phyloP scores from a whole-genome alignment of 192 early-diverging fungal species.

The Mortierella alpina region DNA sequence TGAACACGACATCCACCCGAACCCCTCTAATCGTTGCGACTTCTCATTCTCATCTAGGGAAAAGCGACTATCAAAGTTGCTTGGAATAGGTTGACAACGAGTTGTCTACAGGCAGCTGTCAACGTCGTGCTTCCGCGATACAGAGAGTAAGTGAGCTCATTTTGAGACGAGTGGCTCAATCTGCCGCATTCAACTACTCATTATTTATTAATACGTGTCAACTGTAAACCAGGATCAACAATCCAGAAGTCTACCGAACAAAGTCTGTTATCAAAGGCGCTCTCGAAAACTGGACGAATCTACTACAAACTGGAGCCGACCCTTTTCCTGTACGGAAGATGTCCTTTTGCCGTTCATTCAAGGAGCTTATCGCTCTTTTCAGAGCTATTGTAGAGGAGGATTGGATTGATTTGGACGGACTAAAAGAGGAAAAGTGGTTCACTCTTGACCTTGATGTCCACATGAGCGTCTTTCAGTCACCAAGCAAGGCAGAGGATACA shows the following conservation, averaged over 20 bases:
- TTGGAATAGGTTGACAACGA: constrained; percentile 45
- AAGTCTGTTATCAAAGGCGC: constrained; percentile 20
- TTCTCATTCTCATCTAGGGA: constrained; percentile 8
- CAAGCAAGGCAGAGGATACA: constrained; percentile 4
- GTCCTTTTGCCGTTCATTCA: constrained; percentile 26
- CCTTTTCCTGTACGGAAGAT: constrained; percentile 5
- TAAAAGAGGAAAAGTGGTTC: no score
- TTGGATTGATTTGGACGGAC: constrained; percentile 35
- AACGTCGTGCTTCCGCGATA: constrained; percentile 39
- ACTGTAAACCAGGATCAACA: constrained; percentile 12
- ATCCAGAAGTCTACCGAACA: constrained; percentile 44
- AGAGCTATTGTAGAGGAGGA: constrained; percentile 31
- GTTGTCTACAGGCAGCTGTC: constrained; percentile 29
- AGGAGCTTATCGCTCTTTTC: constrained; percentile 19
- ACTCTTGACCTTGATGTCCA: background rate
- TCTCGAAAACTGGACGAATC: constrained; percentile 7
- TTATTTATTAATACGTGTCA: no score
- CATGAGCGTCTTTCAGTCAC: constrained; percentile 4
- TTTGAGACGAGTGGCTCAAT: background rate
- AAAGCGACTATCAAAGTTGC: constrained; percentile 46
- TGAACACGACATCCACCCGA: background rate
- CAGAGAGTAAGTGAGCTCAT: constrained; percentile 20
- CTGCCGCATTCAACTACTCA: background rate
- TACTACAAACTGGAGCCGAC: constrained; percentile 5
- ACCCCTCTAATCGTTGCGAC: no score